Percentiles rank a stretch among this genome's conserved stretches.
Conservation (phyloP, 257 asterid genomes). For the Cruciata laevipes region DNA sequence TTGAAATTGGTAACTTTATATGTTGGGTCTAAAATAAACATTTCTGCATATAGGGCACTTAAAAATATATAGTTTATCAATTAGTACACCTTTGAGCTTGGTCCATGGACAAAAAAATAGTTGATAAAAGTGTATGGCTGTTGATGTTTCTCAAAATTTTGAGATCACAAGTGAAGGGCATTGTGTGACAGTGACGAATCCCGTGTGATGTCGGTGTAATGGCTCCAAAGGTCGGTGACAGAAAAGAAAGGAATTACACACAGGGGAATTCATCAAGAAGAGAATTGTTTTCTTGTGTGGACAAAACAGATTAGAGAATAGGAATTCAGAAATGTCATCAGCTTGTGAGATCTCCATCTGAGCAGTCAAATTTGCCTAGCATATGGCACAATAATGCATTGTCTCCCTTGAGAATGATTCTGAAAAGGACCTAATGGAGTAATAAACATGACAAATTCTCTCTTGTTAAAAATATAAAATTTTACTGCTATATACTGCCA, state of each 20-base stretch:
- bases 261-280: background rate
- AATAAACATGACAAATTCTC: conserved; percentile 8
- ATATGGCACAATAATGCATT: conserved; percentile 19
- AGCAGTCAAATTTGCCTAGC: conserved; percentile 12
- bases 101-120: too few species aligned
- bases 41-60: too few species aligned
- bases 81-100: too few species aligned
- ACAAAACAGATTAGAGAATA: conserved; percentile 9
- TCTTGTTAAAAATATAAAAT: background rate
- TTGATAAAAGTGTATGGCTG: background rate
- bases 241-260: conserved; percentile 7
- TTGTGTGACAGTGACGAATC: conserved; percentile 9
- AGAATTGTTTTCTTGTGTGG: conserved; percentile 8
- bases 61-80: too few species aligned
- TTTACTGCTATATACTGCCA: conserved; percentile 19
- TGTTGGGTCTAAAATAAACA: too few species aligned
- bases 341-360: conserved; percentile 13
- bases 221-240: conserved; percentile 1
- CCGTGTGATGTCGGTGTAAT: background rate
- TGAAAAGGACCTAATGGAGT: conserved; percentile 33
- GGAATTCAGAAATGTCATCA: conserved; percentile 4
- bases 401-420: conserved; percentile 29
- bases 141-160: background rate
- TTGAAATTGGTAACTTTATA: too few species aligned
- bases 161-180: background rate